These are phyloP conservation scores for Drosera spatulata DNA, from an alignment of 179 eudicot genomes.

Conservation along the genomic window DNA sequence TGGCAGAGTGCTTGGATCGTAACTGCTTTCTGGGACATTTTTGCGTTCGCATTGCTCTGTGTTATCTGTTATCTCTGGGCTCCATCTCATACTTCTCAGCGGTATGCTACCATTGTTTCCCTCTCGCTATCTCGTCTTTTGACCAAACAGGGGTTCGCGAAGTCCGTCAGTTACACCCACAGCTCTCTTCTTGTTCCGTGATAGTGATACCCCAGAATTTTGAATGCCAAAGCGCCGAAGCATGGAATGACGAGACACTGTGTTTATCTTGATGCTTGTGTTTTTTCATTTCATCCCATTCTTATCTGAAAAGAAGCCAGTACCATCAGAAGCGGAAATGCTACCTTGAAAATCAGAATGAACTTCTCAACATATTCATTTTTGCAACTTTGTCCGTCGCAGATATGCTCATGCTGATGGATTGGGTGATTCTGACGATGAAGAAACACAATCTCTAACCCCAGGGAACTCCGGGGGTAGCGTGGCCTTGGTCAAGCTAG, in stretches of 20 bases:
- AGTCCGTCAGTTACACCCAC: not conserved
- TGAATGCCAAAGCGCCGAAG: no score
- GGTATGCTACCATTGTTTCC: constrained; percentile 30
- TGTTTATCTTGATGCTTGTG: no score
- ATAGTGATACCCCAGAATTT: no score
- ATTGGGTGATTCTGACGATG: constrained; percentile 48
- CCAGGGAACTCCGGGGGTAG: constrained; percentile 49
- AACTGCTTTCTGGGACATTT: constrained; percentile 94
- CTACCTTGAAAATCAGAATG: not conserved
- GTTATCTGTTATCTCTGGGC: constrained; percentile 96
- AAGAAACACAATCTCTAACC: constrained; percentile 69
- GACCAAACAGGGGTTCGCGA: not conserved
- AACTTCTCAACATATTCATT: not conserved
- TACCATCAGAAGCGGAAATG: not conserved
- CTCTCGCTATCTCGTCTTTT: not conserved
- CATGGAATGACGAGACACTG: no score
- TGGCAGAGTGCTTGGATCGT: constrained; percentile 98
- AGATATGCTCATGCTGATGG: constrained; percentile 81
- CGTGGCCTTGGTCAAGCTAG: constrained; percentile 56
- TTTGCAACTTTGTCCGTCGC: constrained; percentile 3
- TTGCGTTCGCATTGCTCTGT: constrained; percentile 64
- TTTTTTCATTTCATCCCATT: no score
- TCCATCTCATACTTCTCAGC: constrained; percentile 88
- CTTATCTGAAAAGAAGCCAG: no score
- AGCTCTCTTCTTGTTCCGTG: no score